Evolutionary conservation across 768 basidiomycete species (phyloP).

Genomic region (Pulveroboletus ravenelii): DNA sequence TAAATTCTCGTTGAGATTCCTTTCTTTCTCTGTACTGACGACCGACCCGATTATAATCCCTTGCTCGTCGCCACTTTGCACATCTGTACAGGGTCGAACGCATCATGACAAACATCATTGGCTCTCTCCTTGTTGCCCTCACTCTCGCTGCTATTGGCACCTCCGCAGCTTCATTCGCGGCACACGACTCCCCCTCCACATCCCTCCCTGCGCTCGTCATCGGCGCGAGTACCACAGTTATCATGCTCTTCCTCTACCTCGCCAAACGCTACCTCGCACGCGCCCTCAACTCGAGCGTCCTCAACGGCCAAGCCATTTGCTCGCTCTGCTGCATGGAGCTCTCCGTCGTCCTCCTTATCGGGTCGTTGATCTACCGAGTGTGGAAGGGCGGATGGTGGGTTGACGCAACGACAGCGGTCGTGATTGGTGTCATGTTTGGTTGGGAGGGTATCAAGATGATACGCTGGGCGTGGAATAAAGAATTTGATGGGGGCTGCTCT

Average conservation of each 20-base stretch:
- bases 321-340: constrained; percentile 42
- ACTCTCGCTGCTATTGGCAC: constrained; percentile 35
- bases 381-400: constrained; percentile 50
- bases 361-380: constrained; percentile 35
- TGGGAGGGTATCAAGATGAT: constrained; percentile 45
- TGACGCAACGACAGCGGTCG: constrained; percentile 40
- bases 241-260: constrained; percentile 41
- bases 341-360: constrained; percentile 39
- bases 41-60: not conserved
- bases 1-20: not conserved
- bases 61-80: not conserved
- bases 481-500: constrained; percentile 36
- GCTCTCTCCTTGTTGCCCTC: constrained; percentile 34
- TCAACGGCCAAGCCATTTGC: constrained; percentile 43
- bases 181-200: constrained; percentile 35
- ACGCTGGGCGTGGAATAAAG: constrained; percentile 32
- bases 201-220: constrained; percentile 41
- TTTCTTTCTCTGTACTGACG: not conserved
- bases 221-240: constrained; percentile 35
- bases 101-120: constrained; percentile 34
- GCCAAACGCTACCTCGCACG: constrained; percentile 42
- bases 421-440: constrained; percentile 38
- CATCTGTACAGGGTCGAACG: constrained; percentile 33
- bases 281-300: constrained; percentile 40
- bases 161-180: constrained; percentile 33